Conservation (phyloP, 176 grass and related monocot genomes). For the Aegilops longissima region DNA sequence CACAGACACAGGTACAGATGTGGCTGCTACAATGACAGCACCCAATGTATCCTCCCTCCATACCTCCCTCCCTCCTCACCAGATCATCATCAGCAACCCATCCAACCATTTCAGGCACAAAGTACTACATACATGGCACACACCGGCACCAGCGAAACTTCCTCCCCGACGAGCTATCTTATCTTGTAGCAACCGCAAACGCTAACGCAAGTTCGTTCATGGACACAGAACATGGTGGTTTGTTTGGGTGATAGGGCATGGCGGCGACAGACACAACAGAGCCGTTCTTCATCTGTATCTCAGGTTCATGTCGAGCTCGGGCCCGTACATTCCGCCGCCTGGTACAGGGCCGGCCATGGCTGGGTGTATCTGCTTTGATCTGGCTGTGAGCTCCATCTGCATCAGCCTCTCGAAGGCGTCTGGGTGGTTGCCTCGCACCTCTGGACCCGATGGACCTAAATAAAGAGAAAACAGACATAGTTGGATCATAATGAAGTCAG, state of each 20-base stretch:
- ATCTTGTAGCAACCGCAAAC: slow-evolving; percentile 22
- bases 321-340: slow-evolving; percentile 52
- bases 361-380: slow-evolving; percentile 65
- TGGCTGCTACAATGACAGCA: slow-evolving; percentile 16
- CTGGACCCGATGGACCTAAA: slow-evolving; percentile 46
- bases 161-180: background rate
- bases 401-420: slow-evolving; percentile 74
- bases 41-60: background rate
- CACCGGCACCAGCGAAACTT: background rate
- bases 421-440: slow-evolving; percentile 48
- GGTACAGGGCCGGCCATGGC: slow-evolving; percentile 53
- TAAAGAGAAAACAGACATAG: background rate
- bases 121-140: slow-evolving; percentile 32
- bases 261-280: slow-evolving; percentile 29
- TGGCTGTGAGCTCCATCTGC: slow-evolving; percentile 80
- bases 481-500: background rate
- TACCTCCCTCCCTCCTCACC: background rate
- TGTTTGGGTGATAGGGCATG: background rate
- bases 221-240: slow-evolving; percentile 23
- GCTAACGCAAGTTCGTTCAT: slow-evolving; percentile 31
- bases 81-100: slow-evolving; percentile 17
- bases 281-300: slow-evolving; percentile 54
- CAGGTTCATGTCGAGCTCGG: slow-evolving; percentile 63
- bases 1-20: slow-evolving; percentile 23
- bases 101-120: background rate